Base-by-base conservation (phyloP, 139 green algal species). In the Coelastrella sp. region DNA sequence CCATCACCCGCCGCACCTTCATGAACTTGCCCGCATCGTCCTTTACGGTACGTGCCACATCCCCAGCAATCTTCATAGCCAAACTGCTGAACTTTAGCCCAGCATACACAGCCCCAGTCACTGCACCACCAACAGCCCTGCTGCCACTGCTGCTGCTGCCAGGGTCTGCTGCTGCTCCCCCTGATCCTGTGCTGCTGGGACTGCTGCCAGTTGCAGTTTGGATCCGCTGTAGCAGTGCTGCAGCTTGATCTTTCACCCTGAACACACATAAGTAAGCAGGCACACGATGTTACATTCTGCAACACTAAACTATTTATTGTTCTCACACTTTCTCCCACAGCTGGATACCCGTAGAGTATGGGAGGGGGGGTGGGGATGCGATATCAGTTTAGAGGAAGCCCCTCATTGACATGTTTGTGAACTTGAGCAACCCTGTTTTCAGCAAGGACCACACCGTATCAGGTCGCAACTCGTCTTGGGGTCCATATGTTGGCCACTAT, bases 51-150 rank as follows among this genome's bases (percentile, higher is more conserved):
- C 61, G 57, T 23, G 73, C 13, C n/a, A 90, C 76, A 64, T 86
- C 60, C 11, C 22, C 10, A 5, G 86, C 76, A 19, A 90, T 79
- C 3, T 76, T 47, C 86, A 90, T 90, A 19, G 86, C 86, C 22
- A 90, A 54, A 22, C 86, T 47, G 65, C 86, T 90, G 77, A 90
- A 90, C 86, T 90, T 90, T 60, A 90, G 54, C 59, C 86, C 86
- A 54, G 86, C 86, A n/a, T n/a, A n/a, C 86, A 76, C 47, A 54
- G 81, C 81, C 4, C 81, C 81, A 77, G 54, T 65, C 22, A 54
- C 81, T 14, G 66, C 84, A 74, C 19, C 71, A 22, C 54, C n/a
- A 56, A 71, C 86, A 76, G 10, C 19, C 4, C 60, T 84, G 47
- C 73, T 32, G 19, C 86, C 17, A 73, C 73, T 64, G 23, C 32